Conservation (phyloP, 768 basidiomycete genomes). For the Pholiota molesta region DNA sequence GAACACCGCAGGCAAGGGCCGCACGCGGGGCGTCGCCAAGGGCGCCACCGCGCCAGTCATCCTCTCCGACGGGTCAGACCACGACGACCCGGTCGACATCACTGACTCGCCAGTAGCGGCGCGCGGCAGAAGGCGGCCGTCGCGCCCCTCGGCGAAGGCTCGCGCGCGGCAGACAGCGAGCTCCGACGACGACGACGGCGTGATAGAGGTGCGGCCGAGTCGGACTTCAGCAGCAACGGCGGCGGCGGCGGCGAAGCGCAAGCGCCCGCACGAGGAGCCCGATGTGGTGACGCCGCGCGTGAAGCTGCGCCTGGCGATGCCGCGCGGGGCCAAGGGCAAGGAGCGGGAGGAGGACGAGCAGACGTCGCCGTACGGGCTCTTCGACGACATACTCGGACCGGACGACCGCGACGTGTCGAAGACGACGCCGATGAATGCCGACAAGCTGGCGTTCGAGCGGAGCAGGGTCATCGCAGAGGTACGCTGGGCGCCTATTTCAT, state of each 20-base stretch:
- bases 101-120: slow-evolving; percentile 25
- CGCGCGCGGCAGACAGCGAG: neutral
- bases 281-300: slow-evolving; percentile 38
- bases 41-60: slow-evolving; percentile 29
- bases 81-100: slow-evolving; percentile 35
- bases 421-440: slow-evolving; percentile 60
- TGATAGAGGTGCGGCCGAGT: neutral
- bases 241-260: neutral
- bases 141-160: slow-evolving; percentile 27
- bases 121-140: slow-evolving; percentile 15
- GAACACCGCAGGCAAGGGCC: slow-evolving; percentile 10
- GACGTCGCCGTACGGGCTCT: slow-evolving; percentile 59
- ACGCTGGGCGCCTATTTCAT: slow-evolving; percentile 22
- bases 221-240: slow-evolving; percentile 6
- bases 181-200: slow-evolving; percentile 4
- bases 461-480: slow-evolving; percentile 80
- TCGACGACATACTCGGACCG: slow-evolving; percentile 77
- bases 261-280: neutral
- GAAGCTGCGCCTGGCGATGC: slow-evolving; percentile 54
- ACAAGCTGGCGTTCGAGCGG: slow-evolving; percentile 74
- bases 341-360: slow-evolving; percentile 73
- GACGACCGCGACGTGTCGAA: slow-evolving; percentile 74
- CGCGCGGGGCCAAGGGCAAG: slow-evolving; percentile 65
- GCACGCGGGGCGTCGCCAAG: slow-evolving; percentile 28
- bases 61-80: slow-evolving; percentile 19